A percentile compares a stretch with the other conserved stretches of the same genome.
Conservation (phyloP, 306 rosid genomes). For the Macrotyloma uniflorum region DNA sequence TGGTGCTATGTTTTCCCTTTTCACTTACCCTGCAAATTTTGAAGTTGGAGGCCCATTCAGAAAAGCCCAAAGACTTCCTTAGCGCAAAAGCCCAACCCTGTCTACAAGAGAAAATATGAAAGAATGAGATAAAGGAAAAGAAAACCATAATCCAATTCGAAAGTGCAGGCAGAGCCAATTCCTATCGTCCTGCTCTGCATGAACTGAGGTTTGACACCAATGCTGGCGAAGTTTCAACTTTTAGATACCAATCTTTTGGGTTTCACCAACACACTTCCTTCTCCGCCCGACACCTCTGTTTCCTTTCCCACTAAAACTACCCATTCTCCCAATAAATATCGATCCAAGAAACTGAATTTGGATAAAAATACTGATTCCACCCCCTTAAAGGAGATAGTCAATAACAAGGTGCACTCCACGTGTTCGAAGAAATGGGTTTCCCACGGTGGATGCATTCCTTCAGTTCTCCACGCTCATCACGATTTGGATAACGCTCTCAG, state of each 20-base stretch:
- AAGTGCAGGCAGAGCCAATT: not conserved
- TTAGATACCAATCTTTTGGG: slow-evolving; percentile 43
- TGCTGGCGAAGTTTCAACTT: slow-evolving; percentile 57
- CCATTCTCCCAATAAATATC: slow-evolving; percentile 36
- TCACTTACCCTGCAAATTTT: slow-evolving; percentile 70
- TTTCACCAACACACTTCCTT: slow-evolving; percentile 31
- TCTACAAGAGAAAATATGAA: no score
- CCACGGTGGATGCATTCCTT: slow-evolving; percentile 63
- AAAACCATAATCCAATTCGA: not conserved
- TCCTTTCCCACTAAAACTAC: slow-evolving; percentile 38
- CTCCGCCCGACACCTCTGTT: slow-evolving; percentile 33
- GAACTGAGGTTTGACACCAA: slow-evolving; percentile 16
- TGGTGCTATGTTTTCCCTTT: slow-evolving; percentile 96
- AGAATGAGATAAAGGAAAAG: not conserved
- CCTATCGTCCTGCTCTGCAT: not conserved
- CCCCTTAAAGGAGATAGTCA: not conserved
- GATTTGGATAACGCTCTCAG: slow-evolving; percentile 69
- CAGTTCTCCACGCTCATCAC: slow-evolving; percentile 56
- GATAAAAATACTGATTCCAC: slow-evolving; percentile 30
- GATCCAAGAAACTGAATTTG: slow-evolving; percentile 34
- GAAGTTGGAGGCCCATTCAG: no score
- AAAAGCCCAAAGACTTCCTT: no score
- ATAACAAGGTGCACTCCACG: slow-evolving; percentile 51
- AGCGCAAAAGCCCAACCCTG: no score
- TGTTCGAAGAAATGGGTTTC: slow-evolving; percentile 69